Percentiles rank a stretch among this genome's conserved stretches.
These are phyloP conservation scores for Quercus wislizeni DNA, from an alignment of 306 rosid genomes.

Conservation along the genomic window DNA sequence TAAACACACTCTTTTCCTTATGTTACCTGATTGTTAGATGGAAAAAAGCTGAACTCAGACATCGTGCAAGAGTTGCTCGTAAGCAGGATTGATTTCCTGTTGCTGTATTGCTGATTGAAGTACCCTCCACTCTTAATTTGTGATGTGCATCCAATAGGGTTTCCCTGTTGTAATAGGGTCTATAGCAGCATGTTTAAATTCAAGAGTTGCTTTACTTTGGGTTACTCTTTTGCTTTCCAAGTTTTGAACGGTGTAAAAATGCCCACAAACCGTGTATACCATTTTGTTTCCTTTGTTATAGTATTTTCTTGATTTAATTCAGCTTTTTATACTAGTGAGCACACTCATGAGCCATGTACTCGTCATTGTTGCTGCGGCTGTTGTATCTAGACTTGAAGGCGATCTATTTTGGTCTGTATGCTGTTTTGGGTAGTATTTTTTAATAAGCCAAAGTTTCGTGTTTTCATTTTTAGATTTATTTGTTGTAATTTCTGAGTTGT, in stretches of 20 bases:
- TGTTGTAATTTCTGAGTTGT: too few relatives aligned
- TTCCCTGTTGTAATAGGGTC: not conserved
- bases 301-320: not conserved
- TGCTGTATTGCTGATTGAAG: not conserved
- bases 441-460: too few relatives aligned
- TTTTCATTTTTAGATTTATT: too few relatives aligned
- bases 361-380: too few relatives aligned
- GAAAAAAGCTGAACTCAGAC: conserved; percentile 94
- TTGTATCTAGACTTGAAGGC: too few relatives aligned
- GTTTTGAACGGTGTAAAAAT: conserved; percentile 7
- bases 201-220: too few relatives aligned
- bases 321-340: not conserved
- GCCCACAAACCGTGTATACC: not conserved
- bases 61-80: conserved; percentile 72
- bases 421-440: too few relatives aligned
- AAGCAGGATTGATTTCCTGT: conserved; percentile 60
- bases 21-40: conserved; percentile 83
- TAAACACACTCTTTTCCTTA: conserved; percentile 81
- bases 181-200: too few relatives aligned
- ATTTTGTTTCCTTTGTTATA: not conserved
- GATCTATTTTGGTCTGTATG: too few relatives aligned
- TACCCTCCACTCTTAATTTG: not conserved
- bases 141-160: not conserved
- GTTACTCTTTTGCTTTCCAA: not conserved
- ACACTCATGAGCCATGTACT: too few relatives aligned